Evolutionary conservation across 257 asterid species (phyloP).

Genomic region (Fraxinus americana): DNA sequence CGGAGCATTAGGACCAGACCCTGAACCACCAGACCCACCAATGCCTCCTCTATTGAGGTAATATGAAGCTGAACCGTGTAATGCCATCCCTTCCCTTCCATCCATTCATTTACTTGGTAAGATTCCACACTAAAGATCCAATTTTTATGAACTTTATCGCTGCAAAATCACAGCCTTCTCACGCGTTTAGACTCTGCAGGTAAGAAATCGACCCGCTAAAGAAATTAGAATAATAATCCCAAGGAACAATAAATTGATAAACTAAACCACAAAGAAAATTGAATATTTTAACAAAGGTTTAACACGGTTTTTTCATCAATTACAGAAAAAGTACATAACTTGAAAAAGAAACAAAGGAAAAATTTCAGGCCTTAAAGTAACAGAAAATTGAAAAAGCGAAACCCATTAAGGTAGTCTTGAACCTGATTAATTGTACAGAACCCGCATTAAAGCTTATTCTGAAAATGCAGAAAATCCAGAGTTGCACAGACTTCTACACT

Average conservation of each 20-base stretch:
- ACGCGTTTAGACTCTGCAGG: constrained; percentile 16
- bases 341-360: no score
- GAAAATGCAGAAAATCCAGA: constrained; percentile 49
- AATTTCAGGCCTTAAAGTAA: neutral
- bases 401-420: constrained; percentile 24
- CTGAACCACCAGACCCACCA: constrained; percentile 45
- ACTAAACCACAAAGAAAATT: neutral
- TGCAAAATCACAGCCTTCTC: neutral
- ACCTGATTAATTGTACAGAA: constrained; percentile 24
- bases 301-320: constrained; percentile 26
- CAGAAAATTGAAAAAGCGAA: constrained; percentile 4
- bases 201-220: constrained; percentile 30
- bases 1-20: constrained; percentile 30
- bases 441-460: constrained; percentile 35
- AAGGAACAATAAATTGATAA: neutral
- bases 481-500: constrained; percentile 22
- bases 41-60: constrained; percentile 65
- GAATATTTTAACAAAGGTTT: constrained; percentile 40
- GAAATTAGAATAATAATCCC: neutral
- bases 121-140: constrained; percentile 31
- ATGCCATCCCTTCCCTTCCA: constrained; percentile 68
- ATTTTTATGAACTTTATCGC: constrained; percentile 11
- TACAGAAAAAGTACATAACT: constrained; percentile 1
- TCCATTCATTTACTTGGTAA: constrained; percentile 61
- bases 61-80: constrained; percentile 63